These are phyloP conservation scores for Heliosperma pusillum DNA, from an alignment of 148 eudicot species.

Conservation along the genomic window DNA sequence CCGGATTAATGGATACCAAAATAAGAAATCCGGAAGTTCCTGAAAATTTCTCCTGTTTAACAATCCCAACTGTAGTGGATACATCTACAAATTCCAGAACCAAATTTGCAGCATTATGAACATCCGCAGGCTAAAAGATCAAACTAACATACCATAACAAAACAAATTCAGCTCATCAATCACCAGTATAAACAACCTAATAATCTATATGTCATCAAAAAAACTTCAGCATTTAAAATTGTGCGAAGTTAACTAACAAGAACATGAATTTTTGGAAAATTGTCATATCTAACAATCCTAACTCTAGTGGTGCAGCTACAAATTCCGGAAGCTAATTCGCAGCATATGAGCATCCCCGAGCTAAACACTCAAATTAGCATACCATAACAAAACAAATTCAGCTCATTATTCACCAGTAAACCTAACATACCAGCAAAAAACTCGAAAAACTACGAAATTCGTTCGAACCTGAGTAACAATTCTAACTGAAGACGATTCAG, in stretches of 20 bases:
- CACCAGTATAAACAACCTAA: slow-evolving; percentile 3
- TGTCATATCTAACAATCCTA: background rate
- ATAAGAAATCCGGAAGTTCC: background rate
- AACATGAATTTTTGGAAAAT: background rate
- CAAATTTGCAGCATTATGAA: no score
- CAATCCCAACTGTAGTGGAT: no score
- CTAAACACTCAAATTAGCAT: no score
- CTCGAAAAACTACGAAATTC: background rate
- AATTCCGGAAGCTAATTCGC: no score
- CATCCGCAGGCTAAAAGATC: no score
- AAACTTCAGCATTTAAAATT: no score
- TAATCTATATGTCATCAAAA: no score
- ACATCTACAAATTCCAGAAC: no score
- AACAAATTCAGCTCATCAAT: background rate
- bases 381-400: background rate
- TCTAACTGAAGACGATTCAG: slow-evolving; percentile 60
- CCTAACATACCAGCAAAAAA: background rate
- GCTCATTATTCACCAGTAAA: slow-evolving; percentile 6
- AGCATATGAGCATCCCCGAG: background rate
- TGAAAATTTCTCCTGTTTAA: no score
- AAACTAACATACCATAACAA: background rate
- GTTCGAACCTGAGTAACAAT: slow-evolving; percentile 77
- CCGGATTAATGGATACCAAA: background rate
- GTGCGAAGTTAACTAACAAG: no score
- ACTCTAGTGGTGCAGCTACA: no score